Evolutionary conservation across 345 rosid genomes (phyloP).

Genomic region (Citrus hindsii): DNA sequence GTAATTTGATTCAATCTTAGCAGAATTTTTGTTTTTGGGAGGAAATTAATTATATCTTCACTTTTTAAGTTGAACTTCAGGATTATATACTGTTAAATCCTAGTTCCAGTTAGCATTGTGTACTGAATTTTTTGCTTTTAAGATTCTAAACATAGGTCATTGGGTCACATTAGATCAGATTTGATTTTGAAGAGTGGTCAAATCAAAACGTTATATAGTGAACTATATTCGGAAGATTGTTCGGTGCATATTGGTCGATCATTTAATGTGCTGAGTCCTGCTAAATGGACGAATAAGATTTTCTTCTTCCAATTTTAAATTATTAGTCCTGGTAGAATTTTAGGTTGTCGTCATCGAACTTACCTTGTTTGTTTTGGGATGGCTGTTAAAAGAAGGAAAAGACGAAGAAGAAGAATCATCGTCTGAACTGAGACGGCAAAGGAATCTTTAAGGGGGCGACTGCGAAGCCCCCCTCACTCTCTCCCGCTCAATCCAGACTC

Average conservation of each 20-base stretch:
- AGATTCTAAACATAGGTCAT: neutral
- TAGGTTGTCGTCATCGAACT: no score
- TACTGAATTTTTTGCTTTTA: neutral
- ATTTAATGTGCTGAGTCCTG: neutral
- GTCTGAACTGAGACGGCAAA: no score
- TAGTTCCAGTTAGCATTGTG: neutral
- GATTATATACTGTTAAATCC: neutral
- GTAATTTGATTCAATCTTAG: constrained; percentile 2
- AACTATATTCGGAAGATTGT: neutral
- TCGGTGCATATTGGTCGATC: neutral
- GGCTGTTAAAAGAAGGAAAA: no score
- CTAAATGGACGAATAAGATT: neutral
- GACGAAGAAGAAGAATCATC: no score
- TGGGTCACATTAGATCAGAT: neutral
- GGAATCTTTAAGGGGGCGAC: no score
- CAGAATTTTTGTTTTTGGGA: neutral
- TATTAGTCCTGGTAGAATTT: no score
- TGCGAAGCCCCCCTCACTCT: no score
- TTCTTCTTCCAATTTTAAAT: neutral
- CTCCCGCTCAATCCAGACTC: no score
- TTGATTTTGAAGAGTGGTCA: neutral
- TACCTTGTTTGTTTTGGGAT: no score
- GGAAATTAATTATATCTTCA: neutral
- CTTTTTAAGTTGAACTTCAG: neutral
- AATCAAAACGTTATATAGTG: neutral